Conservation (phyloP, 225 moss, liverwort and hornwort genomes). For the Takakia lepidozioides region DNA sequence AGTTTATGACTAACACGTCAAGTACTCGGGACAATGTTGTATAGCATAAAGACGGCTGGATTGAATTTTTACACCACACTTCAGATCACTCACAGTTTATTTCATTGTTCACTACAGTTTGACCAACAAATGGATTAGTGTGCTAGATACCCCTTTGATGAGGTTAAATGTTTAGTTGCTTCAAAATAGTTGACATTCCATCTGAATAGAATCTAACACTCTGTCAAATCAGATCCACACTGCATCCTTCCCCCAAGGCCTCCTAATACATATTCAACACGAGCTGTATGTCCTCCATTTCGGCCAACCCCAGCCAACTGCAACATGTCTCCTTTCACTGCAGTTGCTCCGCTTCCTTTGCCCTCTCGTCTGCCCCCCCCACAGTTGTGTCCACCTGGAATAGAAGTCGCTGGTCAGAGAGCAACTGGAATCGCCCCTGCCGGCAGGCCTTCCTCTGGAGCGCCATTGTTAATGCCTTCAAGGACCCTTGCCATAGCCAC, state of each 20-base stretch:
- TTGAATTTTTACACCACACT: not conserved
- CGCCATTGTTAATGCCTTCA: not conserved
- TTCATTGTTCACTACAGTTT: too few relatives aligned
- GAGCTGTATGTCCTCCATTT: not conserved
- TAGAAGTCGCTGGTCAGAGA: not conserved
- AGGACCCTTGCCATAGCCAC: too few relatives aligned
- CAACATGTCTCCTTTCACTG: not conserved
- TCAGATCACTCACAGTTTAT: not conserved
- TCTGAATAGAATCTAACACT: too few relatives aligned
- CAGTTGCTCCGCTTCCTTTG: not conserved
- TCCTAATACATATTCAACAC: not conserved
- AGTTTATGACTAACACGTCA: not conserved
- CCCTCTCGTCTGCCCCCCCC: not conserved
- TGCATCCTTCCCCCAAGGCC: not conserved
- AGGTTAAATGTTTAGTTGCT: too few relatives aligned
- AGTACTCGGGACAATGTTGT: too few relatives aligned
- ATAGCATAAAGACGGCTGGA: too few relatives aligned
- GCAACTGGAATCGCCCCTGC: too few relatives aligned
- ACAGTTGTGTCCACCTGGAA: conserved; percentile 3
- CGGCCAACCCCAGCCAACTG: not conserved
- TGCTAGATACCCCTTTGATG: too few relatives aligned
- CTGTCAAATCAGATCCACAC: not conserved
- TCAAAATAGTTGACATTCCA: too few relatives aligned
- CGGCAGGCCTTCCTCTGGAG: not conserved
- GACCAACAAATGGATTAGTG: too few relatives aligned